A percentile compares a stretch with the other conserved stretches of the same genome.
Evolutionary conservation across 495 filamentous ascomycete species (phyloP).

Genomic region (Staphylotrichum longicolle): DNA sequence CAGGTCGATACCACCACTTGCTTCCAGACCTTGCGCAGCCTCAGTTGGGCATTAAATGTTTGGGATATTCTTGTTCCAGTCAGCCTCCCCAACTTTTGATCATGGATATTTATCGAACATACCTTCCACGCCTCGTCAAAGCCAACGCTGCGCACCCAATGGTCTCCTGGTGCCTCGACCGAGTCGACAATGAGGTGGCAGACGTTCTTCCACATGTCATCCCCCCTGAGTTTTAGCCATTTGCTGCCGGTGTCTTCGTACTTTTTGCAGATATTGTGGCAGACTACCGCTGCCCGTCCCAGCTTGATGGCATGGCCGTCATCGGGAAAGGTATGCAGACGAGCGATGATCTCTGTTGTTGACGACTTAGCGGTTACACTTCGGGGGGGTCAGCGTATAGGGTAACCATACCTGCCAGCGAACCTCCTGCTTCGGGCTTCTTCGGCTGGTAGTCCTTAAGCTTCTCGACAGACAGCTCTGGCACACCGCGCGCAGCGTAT

Average conservation of each 20-base stretch:
- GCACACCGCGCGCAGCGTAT: constrained; percentile 60
- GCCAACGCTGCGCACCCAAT: constrained; percentile 57
- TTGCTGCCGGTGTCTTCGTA: constrained; percentile 42
- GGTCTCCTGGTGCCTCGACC: constrained; percentile 43
- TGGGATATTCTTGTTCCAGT: constrained; percentile 19
- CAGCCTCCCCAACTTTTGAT: neutral
- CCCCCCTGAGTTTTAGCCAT: constrained; percentile 56
- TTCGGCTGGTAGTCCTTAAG: constrained; percentile 52
- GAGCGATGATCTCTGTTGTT: constrained; percentile 49
- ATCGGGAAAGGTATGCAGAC: constrained; percentile 56
- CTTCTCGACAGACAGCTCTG: constrained; percentile 54
- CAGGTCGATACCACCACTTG: constrained; percentile 5
- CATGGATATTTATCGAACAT: neutral
- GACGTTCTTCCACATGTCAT: constrained; percentile 67
- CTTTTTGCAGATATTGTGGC: constrained; percentile 30
- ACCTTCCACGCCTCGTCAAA: constrained; percentile 58
- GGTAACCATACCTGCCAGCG: constrained; percentile 3
- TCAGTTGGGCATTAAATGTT: neutral
- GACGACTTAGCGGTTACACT: constrained; percentile 9
- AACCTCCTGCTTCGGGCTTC: neutral
- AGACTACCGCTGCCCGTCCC: constrained; percentile 59
- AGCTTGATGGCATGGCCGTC: constrained; percentile 80
- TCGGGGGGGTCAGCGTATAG: neutral
- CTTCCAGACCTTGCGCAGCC: too few relatives aligned
- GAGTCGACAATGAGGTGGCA: constrained; percentile 62